Percentiles rank a stretch among this genome's conserved stretches.
phyloP scores from a whole-genome alignment of 805 yeast genomes.

The Saccharomycopsis sp. region DNA sequence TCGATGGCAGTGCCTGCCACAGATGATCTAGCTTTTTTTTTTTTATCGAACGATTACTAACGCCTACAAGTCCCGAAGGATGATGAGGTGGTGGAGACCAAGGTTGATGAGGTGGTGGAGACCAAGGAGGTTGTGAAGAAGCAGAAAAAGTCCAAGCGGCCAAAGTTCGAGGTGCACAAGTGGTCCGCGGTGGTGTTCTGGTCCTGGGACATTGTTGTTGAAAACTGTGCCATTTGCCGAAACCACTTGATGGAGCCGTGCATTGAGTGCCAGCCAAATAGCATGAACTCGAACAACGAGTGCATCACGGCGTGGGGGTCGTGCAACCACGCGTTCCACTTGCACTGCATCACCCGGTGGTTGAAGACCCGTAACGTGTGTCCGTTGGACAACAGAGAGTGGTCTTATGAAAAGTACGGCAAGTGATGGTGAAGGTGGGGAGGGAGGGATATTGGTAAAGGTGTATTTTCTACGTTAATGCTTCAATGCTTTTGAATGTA shows the following conservation, averaged over 20 bases:
- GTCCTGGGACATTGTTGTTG: constrained; percentile 97
- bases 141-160: constrained; percentile 40
- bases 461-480: too few relatives aligned
- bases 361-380: constrained; percentile 90
- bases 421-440: too few relatives aligned
- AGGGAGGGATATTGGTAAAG: too few relatives aligned
- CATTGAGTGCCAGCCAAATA: constrained; percentile 89
- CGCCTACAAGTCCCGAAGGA: too few relatives aligned
- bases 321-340: constrained; percentile 97
- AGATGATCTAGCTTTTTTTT: too few relatives aligned
- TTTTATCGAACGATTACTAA: too few relatives aligned
- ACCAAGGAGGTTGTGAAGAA: constrained; percentile 42
- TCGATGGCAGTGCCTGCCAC: too few relatives aligned
- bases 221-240: constrained; percentile 96
- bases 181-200: constrained; percentile 99
- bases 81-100: too few relatives aligned
- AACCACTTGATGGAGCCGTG: constrained; percentile 98
- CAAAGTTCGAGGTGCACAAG: constrained; percentile 85
- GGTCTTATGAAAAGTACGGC: constrained; percentile 74
- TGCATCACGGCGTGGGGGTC: constrained; percentile 97
- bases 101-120: too few relatives aligned
- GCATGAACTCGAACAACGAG: constrained; percentile 54
- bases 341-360: constrained; percentile 96
- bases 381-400: constrained; percentile 89
- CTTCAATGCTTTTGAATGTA: too few relatives aligned